Evolutionary conservation across 768 basidiomycete genomes (phyloP), one percentile per base, ranked within the genome.

Genomic region (Pisolithus orientalis): DNA sequence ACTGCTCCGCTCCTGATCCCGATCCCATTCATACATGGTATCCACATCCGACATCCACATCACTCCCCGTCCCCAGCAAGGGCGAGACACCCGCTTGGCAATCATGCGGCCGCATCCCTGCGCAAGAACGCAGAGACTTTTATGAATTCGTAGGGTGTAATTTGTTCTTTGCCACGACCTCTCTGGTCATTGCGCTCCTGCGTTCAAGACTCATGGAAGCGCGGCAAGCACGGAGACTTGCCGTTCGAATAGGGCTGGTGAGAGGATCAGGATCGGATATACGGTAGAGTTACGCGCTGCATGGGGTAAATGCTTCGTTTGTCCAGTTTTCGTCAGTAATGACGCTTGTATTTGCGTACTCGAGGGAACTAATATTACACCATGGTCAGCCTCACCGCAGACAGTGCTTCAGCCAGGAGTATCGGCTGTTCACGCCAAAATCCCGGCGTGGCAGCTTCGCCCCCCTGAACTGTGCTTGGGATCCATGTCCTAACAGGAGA

Each of bases 71-170:
- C 7, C 28, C 53, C 7, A 42, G 38, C 9, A 60, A 59, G 31
- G 83, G 82, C 39, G 83, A 85, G 68, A 82, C 80, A 1, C 84
- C 85, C 3, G 93, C 92, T 5, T 97, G 93, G 92, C 87, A 93
- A 63, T 83, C 93, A 4, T 97, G 94, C 60, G 94, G 94, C 4
- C 90, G 91, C 56, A 88, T 94, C 34, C 75, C 87, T 43, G 69
- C 73, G 17, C 76, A 80, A 54, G 94, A 97, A 69, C 81, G 85
- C 42, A 85, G 79, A 7, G 91, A 94, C 67, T 97, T 90, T 65
- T 90, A 83, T 70, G 93, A 96, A 66, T 97, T 96, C 67, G 70
- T 94, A 7, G 91, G 84, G 25, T 85, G 90, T 64, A 95, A 94
- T 63, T 60, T 89, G 29, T 57, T 86, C 11, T 85, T 96, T 62